A percentile compares a stretch with the other conserved stretches of the same genome.
Conservation (phyloP, 2,329 filamentous ascomycete species). For the Ceratocystis harringtonii region DNA sequence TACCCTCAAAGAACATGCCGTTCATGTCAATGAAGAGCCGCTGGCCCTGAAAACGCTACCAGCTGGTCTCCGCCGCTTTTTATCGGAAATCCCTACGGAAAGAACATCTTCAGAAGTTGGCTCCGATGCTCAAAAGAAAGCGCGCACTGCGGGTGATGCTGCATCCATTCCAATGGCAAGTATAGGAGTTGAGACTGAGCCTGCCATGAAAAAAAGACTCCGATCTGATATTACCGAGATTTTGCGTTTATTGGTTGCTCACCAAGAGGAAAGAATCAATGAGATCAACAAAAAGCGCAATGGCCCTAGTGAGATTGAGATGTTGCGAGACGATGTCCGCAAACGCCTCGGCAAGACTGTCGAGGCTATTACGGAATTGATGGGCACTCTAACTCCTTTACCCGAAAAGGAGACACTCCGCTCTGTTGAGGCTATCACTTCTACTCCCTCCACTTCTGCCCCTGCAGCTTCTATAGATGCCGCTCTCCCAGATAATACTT, state of each 20-base stretch:
- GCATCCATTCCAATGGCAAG: background rate
- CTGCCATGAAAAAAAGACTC: constrained; percentile 15
- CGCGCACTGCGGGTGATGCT: background rate
- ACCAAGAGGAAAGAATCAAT: constrained; percentile 12
- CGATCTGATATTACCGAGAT: constrained; percentile 16
- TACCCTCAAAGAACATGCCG: background rate
- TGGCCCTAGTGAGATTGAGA: constrained; percentile 5
- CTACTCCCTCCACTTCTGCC: background rate
- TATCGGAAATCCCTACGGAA: constrained; percentile 9
- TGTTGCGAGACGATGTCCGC: constrained; percentile 6
- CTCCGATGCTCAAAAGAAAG: background rate
- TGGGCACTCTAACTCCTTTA: background rate
- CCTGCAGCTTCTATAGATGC: background rate
- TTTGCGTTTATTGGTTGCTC: constrained; percentile 9
- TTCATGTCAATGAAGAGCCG: background rate
- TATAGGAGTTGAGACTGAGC: constrained; percentile 14
- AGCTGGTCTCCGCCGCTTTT: constrained; percentile 16
- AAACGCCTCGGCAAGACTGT: constrained; percentile 4
- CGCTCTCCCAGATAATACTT: background rate
- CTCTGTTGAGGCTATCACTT: background rate
- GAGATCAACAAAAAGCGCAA: background rate
- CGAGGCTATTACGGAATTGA: constrained; percentile 8
- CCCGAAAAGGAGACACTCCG: background rate
- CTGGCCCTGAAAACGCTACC: constrained; percentile 9
- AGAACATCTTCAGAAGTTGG: background rate